Conservation (phyloP, 2,329 filamentous ascomycete genomes). For the Biscogniauxia marginata region DNA sequence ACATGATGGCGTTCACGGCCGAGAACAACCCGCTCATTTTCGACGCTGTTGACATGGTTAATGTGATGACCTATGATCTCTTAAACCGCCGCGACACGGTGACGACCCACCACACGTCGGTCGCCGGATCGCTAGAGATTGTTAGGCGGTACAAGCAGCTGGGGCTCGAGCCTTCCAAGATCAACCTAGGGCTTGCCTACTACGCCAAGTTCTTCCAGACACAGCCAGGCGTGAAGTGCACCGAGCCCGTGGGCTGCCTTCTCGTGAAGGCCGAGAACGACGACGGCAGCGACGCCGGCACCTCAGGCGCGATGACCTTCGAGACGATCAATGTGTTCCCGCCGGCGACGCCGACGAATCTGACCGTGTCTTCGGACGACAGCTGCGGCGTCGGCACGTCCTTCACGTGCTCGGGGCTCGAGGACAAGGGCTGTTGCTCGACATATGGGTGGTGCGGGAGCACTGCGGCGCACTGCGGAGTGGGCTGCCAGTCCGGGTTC, state of each 20-base stretch:
- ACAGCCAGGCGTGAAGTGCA: conserved; percentile 39
- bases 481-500: conserved; percentile 15
- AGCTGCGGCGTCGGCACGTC: conserved; percentile 32
- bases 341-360: conserved; percentile 19
- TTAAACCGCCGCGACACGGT: conserved; percentile 65
- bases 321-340: conserved; percentile 32
- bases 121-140: conserved; percentile 49
- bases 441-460: conserved; percentile 29
- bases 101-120: conserved; percentile 62
- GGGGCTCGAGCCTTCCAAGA: conserved; percentile 47
- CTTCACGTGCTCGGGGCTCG: conserved; percentile 29
- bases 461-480: conserved; percentile 24
- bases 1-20: conserved; percentile 65
- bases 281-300: conserved; percentile 54
- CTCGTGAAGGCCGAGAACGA: conserved; percentile 57
- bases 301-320: conserved; percentile 58
- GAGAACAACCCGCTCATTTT: conserved; percentile 56
- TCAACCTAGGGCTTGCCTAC: conserved; percentile 63
- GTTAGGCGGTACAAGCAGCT: conserved; percentile 57
- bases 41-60: conserved; percentile 62
- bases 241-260: conserved; percentile 48
- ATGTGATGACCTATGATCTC: conserved; percentile 69
- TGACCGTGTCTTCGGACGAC: conserved; percentile 29
- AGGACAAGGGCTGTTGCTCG: conserved; percentile 11
- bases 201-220: conserved; percentile 64